A percentile compares a stretch with the other conserved stretches of the same genome.
Conservation (phyloP, 305 asterid species). For the Lippia alba region DNA sequence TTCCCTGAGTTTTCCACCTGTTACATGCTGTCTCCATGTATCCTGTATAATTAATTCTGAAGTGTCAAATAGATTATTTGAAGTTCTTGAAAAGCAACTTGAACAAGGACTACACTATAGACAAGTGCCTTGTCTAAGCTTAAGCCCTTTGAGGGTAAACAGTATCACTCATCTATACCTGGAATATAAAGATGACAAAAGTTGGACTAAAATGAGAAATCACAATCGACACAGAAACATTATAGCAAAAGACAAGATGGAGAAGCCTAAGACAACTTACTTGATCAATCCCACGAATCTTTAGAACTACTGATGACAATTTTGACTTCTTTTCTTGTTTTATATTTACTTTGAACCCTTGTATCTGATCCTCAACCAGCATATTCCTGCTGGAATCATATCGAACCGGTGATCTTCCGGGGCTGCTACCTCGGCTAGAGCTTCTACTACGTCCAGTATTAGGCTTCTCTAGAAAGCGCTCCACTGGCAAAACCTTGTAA, state of each 20-base stretch:
- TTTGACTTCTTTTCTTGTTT: conserved; percentile 96
- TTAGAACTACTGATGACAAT: conserved; percentile 93
- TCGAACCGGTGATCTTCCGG: conserved; percentile 91
- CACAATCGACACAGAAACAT: conserved; percentile 1
- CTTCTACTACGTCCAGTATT: conserved; percentile 91
- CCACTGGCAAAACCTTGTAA: conserved; percentile 88
- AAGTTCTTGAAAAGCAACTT: conserved; percentile 3
- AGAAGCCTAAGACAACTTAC: conserved; percentile 47
- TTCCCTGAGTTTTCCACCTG: conserved; percentile 97
- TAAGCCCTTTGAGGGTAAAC: conserved; percentile 20
- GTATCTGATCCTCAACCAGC: conserved; percentile 78
- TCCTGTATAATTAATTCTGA: conserved; percentile 58
- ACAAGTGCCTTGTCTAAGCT: conserved; percentile 20
- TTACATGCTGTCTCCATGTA: conserved; percentile 92
- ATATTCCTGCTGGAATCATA: conserved; percentile 75
- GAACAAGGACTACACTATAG: neutral
- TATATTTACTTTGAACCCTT: conserved; percentile 89
- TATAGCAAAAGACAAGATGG: conserved; percentile 32
- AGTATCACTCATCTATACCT: neutral
- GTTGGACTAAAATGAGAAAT: neutral
- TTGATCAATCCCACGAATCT: conserved; percentile 99
- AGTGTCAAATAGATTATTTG: conserved; percentile 31
- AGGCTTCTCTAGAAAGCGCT: conserved; percentile 92
- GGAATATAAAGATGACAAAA: conserved; percentile 13
- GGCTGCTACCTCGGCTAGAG: conserved; percentile 97